These are phyloP conservation scores for Aspergillus pseudoterreus DNA, from an alignment of 2,329 filamentous ascomycete genomes.

Conservation along the genomic window DNA sequence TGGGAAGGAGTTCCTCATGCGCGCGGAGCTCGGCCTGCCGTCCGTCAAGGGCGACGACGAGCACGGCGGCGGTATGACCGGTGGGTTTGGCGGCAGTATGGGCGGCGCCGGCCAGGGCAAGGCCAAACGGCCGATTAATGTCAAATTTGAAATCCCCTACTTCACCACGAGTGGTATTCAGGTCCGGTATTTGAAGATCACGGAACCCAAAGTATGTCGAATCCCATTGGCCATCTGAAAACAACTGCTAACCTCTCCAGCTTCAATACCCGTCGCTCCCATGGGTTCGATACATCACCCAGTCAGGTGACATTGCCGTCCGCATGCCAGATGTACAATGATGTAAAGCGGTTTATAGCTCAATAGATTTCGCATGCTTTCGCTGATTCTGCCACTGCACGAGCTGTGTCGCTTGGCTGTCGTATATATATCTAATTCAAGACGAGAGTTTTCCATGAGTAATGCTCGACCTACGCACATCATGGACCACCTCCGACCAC, in stretches of 20 bases:
- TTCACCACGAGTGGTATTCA: conserved; percentile 99
- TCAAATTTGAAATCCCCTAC: conserved; percentile 99
- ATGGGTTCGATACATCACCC: conserved; percentile 98
- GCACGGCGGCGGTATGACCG: conserved; percentile 94
- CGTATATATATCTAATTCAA: background rate
- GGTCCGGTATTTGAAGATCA: conserved; percentile 97
- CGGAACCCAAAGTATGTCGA: conserved; percentile 84
- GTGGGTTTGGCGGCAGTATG: conserved; percentile 95
- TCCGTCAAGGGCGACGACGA: conserved; percentile 95
- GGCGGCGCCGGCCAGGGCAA: conserved; percentile 82
- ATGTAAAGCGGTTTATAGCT: conserved; percentile 26
- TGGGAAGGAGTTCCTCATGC: conserved; percentile 98
- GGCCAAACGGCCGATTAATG: conserved; percentile 92
- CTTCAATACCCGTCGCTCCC: conserved; percentile 96
- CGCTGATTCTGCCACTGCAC: background rate
- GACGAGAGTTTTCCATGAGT: no score
- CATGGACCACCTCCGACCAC: no score
- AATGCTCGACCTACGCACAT: no score
- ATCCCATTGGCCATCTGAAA: background rate
- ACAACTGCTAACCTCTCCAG: conserved; percentile 45
- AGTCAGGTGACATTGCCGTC: conserved; percentile 94
- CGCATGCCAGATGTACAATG: conserved; percentile 85
- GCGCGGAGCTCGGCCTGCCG: conserved; percentile 88
- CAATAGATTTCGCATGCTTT: conserved; percentile 6
- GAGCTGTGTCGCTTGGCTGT: background rate